A percentile compares a stretch with the other conserved stretches of the same genome.
phyloP scores from a whole-genome alignment of 768 basidiomycete genomes.

The Podaxis sp. region DNA sequence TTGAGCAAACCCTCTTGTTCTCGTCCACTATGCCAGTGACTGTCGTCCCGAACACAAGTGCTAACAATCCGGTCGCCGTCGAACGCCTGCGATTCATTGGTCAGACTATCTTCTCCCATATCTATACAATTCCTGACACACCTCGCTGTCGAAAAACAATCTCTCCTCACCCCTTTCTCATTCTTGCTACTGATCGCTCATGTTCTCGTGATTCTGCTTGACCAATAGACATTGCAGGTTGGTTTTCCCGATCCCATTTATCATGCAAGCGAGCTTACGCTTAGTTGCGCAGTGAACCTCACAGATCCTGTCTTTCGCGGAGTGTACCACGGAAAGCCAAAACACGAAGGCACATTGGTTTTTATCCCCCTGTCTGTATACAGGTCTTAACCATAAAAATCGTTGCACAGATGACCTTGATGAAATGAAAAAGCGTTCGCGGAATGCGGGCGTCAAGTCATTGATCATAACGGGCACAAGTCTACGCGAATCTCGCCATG shows the following conservation, averaged over 20 bases:
- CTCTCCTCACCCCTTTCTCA: not conserved
- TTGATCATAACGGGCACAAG: constrained; percentile 81
- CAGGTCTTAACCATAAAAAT: not conserved
- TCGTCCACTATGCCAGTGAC: constrained; percentile 11
- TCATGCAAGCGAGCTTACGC: not conserved
- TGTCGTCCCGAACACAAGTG: constrained; percentile 4
- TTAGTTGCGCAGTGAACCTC: constrained; percentile 26
- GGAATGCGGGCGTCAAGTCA: constrained; percentile 57
- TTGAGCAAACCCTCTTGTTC: not conserved
- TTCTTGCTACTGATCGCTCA: not conserved
- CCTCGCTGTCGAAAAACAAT: not conserved
- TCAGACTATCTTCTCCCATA: not conserved
- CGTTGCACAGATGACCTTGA: constrained; percentile 56
- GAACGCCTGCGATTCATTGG: constrained; percentile 8
- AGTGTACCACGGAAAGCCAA: constrained; percentile 43
- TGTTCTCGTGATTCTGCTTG: not conserved
- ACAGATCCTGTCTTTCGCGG: constrained; percentile 60
- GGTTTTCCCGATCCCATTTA: not conserved
- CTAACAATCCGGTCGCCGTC: not conserved
- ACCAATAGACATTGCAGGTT: constrained; percentile 3
- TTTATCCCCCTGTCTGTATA: not conserved
- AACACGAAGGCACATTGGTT: constrained; percentile 42
- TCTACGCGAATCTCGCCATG: constrained; percentile 58
- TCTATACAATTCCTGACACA: not conserved
- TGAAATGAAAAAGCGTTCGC: constrained; percentile 53